Conservation (phyloP, 2,329 filamentous ascomycete genomes). For the Fusarium fujikuroi region DNA sequence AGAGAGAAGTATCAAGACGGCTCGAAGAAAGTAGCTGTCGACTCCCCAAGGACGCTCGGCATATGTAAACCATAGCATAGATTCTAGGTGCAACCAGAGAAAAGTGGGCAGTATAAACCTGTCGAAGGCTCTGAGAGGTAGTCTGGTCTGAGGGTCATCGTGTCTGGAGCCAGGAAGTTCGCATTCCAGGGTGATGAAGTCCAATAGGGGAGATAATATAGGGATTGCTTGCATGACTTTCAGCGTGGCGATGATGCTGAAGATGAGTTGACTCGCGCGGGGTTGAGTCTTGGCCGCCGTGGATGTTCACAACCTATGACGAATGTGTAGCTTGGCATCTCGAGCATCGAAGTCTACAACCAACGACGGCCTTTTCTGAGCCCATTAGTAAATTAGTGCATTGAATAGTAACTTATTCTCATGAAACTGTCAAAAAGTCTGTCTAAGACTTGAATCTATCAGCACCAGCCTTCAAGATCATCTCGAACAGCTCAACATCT, state of each 20-base stretch:
- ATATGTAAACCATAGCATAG: not conserved
- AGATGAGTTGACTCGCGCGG: not conserved
- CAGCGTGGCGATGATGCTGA: too few species aligned
- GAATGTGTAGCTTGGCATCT: not conserved
- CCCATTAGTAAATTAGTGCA: not conserved
- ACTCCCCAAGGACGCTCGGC: not conserved
- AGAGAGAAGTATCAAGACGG: not conserved
- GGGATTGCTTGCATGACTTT: fast-evolving
- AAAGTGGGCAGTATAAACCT: not conserved
- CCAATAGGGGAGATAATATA: too few species aligned
- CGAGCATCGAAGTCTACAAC: fast-evolving
- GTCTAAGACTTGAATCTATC: not conserved
- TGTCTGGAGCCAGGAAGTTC: not conserved
- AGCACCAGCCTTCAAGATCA: not conserved
- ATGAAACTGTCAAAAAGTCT: fast-evolving
- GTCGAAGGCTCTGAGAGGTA: not conserved
- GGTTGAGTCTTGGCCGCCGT: not conserved
- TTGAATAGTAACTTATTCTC: not conserved
- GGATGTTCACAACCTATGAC: not conserved
- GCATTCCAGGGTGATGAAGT: not conserved
- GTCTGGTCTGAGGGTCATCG: not conserved
- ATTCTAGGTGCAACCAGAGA: not conserved
- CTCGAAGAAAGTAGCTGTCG: fast-evolving
- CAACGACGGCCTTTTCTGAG: fast-evolving
- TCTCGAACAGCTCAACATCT: conserved; percentile 46